These are phyloP conservation scores for Xylaria sp. DNA, from an alignment of 2,329 filamentous ascomycete genomes.

Conservation along the genomic window DNA sequence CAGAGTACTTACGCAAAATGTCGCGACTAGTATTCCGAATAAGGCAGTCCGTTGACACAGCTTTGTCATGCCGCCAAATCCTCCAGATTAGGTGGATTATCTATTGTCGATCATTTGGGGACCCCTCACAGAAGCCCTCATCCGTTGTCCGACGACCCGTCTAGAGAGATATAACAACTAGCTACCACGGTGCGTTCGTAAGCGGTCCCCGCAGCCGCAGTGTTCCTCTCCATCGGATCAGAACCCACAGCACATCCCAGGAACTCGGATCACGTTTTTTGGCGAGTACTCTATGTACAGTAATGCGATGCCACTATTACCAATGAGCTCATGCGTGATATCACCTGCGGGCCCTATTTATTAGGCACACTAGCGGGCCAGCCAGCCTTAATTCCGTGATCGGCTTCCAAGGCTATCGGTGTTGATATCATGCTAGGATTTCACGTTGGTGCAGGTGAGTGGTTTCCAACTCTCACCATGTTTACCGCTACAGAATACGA, in stretches of 20 bases:
- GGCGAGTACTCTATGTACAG: background rate
- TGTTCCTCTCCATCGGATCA: slow-evolving; percentile 12
- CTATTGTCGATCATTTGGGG: slow-evolving; percentile 30
- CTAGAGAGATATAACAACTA: background rate
- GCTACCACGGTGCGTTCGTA: slow-evolving; percentile 23
- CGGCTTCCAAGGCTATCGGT: slow-evolving; percentile 15
- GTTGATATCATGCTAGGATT: slow-evolving; percentile 15
- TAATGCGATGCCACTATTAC: slow-evolving; percentile 11
- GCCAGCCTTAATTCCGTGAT: slow-evolving; percentile 17
- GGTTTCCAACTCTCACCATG: too few relatives aligned
- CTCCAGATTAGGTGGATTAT: slow-evolving; percentile 26
- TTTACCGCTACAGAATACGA: background rate
- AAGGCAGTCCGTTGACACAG: slow-evolving; percentile 26
- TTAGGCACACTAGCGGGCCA: background rate
- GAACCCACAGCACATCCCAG: slow-evolving; percentile 15
- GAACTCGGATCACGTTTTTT: background rate
- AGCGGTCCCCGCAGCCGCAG: slow-evolving; percentile 26
- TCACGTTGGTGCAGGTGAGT: slow-evolving; percentile 1
- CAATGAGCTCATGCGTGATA: background rate
- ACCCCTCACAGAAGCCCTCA: background rate
- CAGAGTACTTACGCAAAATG: background rate
- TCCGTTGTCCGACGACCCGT: slow-evolving; percentile 4
- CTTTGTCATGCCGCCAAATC: slow-evolving; percentile 19
- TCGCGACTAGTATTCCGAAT: slow-evolving; percentile 21
- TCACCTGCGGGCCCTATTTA: slow-evolving; percentile 1